A percentile compares a stretch with the other conserved stretches of the same genome.
phyloP scores from a whole-genome alignment of 2,329 filamentous ascomycete genomes.

The Ophiostoma sp. region DNA sequence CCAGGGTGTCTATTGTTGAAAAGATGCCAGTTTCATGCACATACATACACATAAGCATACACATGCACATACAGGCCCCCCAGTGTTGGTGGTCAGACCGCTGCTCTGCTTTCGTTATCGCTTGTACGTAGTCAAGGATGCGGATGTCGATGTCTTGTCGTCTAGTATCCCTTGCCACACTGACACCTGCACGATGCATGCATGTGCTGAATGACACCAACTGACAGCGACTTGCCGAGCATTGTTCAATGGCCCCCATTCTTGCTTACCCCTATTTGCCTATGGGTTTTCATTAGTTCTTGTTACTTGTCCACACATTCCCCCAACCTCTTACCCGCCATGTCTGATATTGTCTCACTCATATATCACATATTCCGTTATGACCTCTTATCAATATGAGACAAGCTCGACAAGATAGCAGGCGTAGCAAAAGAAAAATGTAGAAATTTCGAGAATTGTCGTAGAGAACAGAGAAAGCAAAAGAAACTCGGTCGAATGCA shows the following conservation, averaged over 20 bases:
- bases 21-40: no score
- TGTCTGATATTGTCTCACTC: constrained; percentile 8
- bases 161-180: background rate
- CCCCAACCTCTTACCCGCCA: constrained; percentile 9
- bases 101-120: no score
- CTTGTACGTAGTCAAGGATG: no score
- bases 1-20: background rate
- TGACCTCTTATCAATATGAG: constrained; percentile 7
- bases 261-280: background rate
- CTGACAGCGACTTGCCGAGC: background rate
- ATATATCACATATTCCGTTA: background rate
- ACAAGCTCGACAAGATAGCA: background rate
- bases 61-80: no score
- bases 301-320: background rate
- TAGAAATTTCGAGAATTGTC: background rate
- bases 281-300: background rate
- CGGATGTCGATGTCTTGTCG: background rate
- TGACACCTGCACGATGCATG: constrained; percentile 9
- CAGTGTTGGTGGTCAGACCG: no score
- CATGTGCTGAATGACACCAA: constrained; percentile 8
- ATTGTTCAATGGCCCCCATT: background rate
- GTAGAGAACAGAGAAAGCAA: background rate
- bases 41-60: no score
- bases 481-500: background rate
- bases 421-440: background rate